Base-by-base conservation (phyloP, 768 basidiomycete genomes). In the Trametes maxima region DNA sequence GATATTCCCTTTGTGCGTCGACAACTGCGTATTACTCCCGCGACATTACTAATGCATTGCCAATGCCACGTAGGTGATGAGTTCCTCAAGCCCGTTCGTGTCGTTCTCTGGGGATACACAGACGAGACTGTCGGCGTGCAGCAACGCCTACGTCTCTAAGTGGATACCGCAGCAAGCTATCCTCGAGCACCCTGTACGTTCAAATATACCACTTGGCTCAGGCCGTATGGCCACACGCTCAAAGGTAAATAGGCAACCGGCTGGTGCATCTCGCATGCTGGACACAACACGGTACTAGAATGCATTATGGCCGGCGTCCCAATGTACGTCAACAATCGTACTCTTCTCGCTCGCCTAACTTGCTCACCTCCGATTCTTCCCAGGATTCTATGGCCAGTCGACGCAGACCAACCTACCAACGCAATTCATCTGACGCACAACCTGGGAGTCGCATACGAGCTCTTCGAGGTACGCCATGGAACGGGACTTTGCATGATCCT, bases 331-430 rank as follows among this genome's bases (percentile, higher is more conserved):
- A 35, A 22, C 16, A 4, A 14, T 16, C 37, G 4, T 1, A 17
- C 13, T 12, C 37, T 11, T 7, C 43, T 14, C 3, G 1, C 2
- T 1, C 8, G 7, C 10, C 2, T 7, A 11, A 21, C 35, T 33
- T 2, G 11, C 36, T 22, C 43, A 14, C 25, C 3, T 21, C 33
- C 28, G 24, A 7, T 5, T 5, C 11, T 13, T 3, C 19, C 10
- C 35, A 72, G 66, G 63, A 69, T 70, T 19, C 56, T 65, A 21
- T 72, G 69, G 68, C 69, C 70, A 14, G 61, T 67, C 42, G 28
- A 24, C 43, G 53, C 14, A 50, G 67, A 60, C 48, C 70, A 71
- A 47, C 63, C 71, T 1, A 13, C 50, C 14, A 70, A 71, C 46
- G 58, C 66, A 22, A 43, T 68, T 10, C 58, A 65, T n/a, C 46